phyloP scores from a whole-genome alignment of 1,284 basidiomycete genomes.

The Tausonia pullulans region DNA sequence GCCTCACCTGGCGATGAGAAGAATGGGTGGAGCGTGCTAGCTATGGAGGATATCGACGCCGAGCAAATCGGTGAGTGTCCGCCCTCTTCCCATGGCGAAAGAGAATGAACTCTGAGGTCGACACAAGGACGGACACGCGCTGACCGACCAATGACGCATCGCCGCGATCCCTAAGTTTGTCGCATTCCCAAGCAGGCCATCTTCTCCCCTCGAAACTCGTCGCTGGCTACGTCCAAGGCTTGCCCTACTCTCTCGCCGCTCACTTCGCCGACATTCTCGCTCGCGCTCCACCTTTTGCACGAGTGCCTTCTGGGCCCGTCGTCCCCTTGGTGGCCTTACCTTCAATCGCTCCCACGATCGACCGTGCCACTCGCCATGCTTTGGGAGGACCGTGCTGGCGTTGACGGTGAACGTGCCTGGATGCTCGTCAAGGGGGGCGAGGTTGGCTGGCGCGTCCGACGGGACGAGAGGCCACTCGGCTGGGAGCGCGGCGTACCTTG shows the following conservation, averaged over 20 bases:
- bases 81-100: neutral
- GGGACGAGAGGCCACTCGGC: slow-evolving; percentile 21
- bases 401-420: slow-evolving; percentile 25
- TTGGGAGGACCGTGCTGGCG: slow-evolving; percentile 27
- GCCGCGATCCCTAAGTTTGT: slow-evolving; percentile 25
- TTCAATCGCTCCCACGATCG: slow-evolving; percentile 32
- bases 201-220: slow-evolving; percentile 28
- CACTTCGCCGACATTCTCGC: slow-evolving; percentile 24
- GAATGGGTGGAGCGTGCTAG: slow-evolving; percentile 18
- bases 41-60: slow-evolving; percentile 15
- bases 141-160: neutral
- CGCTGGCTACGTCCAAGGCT: slow-evolving; percentile 18
- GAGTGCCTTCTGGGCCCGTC: slow-evolving; percentile 29
- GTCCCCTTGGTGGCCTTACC: slow-evolving; percentile 33
- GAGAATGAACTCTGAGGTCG: neutral
- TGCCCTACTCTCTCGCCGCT: neutral
- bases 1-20: slow-evolving; percentile 6
- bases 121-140: slow-evolving; percentile 2
- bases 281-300: slow-evolving; percentile 33
- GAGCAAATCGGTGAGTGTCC: slow-evolving; percentile 18
- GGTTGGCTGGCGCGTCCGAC: slow-evolving; percentile 25
- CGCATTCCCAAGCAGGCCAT: slow-evolving; percentile 31
- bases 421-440: slow-evolving; percentile 31
- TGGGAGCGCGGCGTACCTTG: neutral
- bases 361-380: slow-evolving; percentile 27